Base-by-base conservation (phyloP, 257 asterid genomes). In the Solanum peruvianum region DNA sequence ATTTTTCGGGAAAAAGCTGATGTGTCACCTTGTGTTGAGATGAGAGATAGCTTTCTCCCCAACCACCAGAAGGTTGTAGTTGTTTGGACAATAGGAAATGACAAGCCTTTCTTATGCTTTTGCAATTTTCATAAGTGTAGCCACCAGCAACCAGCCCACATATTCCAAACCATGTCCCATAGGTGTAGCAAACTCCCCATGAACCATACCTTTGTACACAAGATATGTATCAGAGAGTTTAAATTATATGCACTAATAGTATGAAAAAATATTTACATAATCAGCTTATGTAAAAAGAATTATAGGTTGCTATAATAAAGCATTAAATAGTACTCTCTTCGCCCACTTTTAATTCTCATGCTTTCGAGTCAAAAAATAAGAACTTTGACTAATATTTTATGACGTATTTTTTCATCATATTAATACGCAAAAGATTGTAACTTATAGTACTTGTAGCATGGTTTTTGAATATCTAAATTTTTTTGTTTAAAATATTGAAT, bases 21-120 rank as follows among this genome's bases (percentile, higher is more conserved):
- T 49, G 21, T 2, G 60, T 49, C 41, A 93, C 98, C 94, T 91
- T 91, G 85, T 92, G 84, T 89, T 94, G 96, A 88, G 94, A 87
- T 52, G 98, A 95, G 88, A 86, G 93, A 27, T 93, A 94, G 89
- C 96, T 93, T 89, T 95, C 98, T 60, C 96, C 98, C 98, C 98
- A 94, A 14, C 98, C 98, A 64, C 97, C 97, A 23, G 89, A 91
- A 31, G 88, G n/a, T n/a, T 42, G 83, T 69, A 95, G 94, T 66
- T 95, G 98, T 80, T 92, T 95, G 27, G 97, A 94, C 33, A 94
- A 92, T 44, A 94, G 90, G 64, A 95, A 94, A 31, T 92, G 90
- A 87, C 94, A 91, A n/a, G 97, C 97, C 89, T 88, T 94, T 89
- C 91, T 89, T 9, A 95, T 85, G 83, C 90, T 73, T 18, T 77